A percentile compares a stretch with the other conserved stretches of the same genome.
These are phyloP conservation scores for Brassica incana DNA, from an alignment of 345 rosid species.

Conservation along the genomic window DNA sequence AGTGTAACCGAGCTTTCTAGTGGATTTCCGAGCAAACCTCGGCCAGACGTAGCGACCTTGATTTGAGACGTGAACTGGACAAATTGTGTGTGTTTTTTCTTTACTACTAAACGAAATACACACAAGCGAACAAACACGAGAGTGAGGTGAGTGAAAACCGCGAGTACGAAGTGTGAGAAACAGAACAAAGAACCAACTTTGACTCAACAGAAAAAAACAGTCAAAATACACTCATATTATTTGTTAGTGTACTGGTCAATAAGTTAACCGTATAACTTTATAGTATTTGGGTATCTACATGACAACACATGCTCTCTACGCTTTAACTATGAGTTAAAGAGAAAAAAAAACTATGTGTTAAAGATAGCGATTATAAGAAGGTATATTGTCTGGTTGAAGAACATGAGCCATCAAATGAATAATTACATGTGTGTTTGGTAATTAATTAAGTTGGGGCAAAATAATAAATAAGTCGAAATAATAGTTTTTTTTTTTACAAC, in stretches of 20 bases:
- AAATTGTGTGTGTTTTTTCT: no score
- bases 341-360: neutral
- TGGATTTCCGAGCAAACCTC: no score
- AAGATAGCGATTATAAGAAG: slow-evolving; percentile 24
- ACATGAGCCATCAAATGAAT: slow-evolving; percentile 12
- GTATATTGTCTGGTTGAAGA: slow-evolving; percentile 29
- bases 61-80: no score
- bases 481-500: neutral
- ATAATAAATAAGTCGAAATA: neutral
- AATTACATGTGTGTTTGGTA: slow-evolving; percentile 10
- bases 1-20: no score
- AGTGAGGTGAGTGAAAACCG: no score
- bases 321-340: no score
- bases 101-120: no score
- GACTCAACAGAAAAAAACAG: neutral
- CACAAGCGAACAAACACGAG: no score
- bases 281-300: neutral
- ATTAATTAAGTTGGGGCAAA: slow-evolving; percentile 7
- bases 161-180: no score
- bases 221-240: neutral
- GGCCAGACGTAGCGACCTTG: no score
- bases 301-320: neutral
- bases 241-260: neutral
- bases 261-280: neutral
- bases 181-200: no score